Percentiles rank a stretch among this genome's conserved stretches.
Evolutionary conservation across 23 red algal genomes (phyloP).

Genomic region (Gracilaria vermiculophylla): DNA sequence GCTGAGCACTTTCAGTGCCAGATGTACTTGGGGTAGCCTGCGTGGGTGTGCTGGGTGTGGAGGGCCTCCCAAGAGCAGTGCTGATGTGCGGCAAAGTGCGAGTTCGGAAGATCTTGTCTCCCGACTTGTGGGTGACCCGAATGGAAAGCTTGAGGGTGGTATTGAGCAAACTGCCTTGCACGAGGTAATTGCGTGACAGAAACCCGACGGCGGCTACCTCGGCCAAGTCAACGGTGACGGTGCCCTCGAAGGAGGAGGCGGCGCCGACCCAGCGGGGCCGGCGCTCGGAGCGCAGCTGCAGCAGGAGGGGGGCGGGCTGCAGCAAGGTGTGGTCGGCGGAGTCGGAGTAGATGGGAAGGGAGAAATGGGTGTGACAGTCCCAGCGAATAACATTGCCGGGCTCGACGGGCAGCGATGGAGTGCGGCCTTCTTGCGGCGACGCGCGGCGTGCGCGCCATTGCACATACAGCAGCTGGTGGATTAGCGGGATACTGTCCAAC

Average conservation of each 20-base stretch:
- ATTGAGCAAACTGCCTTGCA: conserved; percentile 63
- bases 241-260: conserved; percentile 17
- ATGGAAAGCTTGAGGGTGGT: conserved; percentile 56
- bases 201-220: conserved; percentile 59
- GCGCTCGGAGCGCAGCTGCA: conserved; percentile 50
- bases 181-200: conserved; percentile 42
- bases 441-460: conserved; percentile 50
- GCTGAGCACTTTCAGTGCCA: not conserved
- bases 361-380: conserved; percentile 6
- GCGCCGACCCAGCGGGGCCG: conserved; percentile 11
- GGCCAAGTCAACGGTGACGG: conserved; percentile 55
- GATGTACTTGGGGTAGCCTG: not conserved
- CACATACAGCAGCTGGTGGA: conserved; percentile 48
- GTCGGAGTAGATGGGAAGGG: conserved; percentile 17
- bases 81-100: conserved; percentile 1
- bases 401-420: conserved; percentile 35
- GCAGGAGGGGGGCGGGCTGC: conserved; percentile 14
- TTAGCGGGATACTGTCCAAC: conserved; percentile 48
- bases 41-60: not conserved
- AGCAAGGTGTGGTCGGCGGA: conserved; percentile 12
- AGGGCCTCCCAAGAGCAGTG: not conserved
- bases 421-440: conserved; percentile 34
- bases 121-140: conserved; percentile 47
- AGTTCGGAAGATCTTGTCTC: conserved; percentile 50
- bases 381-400: conserved; percentile 40